Evolutionary conservation across 192 early-diverging fungal species (phyloP).

Genomic region (Linnemannia exigua): DNA sequence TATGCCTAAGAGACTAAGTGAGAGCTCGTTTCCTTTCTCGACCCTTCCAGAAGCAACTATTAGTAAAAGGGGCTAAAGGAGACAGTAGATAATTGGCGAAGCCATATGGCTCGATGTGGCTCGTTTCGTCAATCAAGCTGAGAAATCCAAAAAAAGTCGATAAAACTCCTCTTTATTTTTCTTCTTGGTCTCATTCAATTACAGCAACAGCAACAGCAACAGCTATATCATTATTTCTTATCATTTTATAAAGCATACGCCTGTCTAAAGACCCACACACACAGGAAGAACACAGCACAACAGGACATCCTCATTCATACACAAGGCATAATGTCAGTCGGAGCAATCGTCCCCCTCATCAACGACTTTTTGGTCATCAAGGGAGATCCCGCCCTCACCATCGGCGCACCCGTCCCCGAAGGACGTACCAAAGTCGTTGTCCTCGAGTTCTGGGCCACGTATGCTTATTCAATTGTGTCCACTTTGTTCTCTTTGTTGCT

Average conservation of each 20-base stretch:
- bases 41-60: background rate
- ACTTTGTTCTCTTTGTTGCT: background rate
- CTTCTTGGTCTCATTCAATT: background rate
- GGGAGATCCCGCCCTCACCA: slow-evolving; percentile 45
- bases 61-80: background rate
- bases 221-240: no score
- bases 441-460: slow-evolving; percentile 60
- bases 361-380: slow-evolving; percentile 58
- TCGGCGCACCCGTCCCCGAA: slow-evolving; percentile 50
- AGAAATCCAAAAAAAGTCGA: background rate
- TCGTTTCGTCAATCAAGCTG: background rate
- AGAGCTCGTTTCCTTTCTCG: background rate
- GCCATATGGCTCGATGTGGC: background rate
- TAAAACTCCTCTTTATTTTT: background rate
- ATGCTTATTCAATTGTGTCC: background rate
- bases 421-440: slow-evolving; percentile 50
- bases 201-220: no score
- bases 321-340: slow-evolving; percentile 47
- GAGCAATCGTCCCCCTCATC: slow-evolving; percentile 42
- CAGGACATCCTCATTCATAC: background rate
- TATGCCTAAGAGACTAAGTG: no score
- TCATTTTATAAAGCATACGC: background rate
- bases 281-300: background rate
- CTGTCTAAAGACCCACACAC: background rate
- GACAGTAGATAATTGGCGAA: background rate